Conservation (phyloP, 1,284 basidiomycete species). For the Neonothopanus nambi region DNA sequence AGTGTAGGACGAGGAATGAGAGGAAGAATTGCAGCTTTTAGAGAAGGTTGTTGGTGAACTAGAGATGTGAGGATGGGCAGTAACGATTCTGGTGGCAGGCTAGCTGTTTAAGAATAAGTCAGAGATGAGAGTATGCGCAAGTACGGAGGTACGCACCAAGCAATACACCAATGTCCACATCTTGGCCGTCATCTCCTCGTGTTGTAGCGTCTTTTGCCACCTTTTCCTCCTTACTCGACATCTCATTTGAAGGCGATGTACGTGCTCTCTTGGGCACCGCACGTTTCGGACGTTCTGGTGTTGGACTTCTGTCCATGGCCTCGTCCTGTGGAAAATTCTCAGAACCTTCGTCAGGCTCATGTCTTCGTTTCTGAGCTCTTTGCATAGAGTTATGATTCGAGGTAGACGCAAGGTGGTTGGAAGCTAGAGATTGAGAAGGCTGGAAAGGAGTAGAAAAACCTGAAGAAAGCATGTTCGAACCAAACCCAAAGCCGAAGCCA, state of each 20-base stretch:
- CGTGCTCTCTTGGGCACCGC: slow-evolving; percentile 66
- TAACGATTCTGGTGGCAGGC: slow-evolving; percentile 69
- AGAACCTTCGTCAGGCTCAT: slow-evolving; percentile 58
- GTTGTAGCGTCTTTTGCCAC: slow-evolving; percentile 48
- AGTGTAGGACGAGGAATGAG: slow-evolving; percentile 79
- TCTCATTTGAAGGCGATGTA: slow-evolving; percentile 38
- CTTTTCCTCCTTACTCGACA: slow-evolving; percentile 36
- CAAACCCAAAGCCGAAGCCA: slow-evolving; percentile 72
- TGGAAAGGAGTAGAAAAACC: slow-evolving; percentile 31
- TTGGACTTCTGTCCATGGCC: slow-evolving; percentile 79
- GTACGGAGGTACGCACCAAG: slow-evolving; percentile 52
- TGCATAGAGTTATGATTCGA: slow-evolving; percentile 36
- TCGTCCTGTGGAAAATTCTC: slow-evolving; percentile 50
- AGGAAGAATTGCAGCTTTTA: slow-evolving; percentile 67
- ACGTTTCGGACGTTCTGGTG: slow-evolving; percentile 71
- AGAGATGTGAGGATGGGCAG: slow-evolving; percentile 70
- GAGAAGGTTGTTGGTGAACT: slow-evolving; percentile 59
- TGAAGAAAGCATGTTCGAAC: slow-evolving; percentile 44
- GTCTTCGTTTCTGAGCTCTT: slow-evolving; percentile 59
- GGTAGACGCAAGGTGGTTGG: slow-evolving; percentile 48
- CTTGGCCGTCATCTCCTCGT: slow-evolving; percentile 42
- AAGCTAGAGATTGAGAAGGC: slow-evolving; percentile 46
- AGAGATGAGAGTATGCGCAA: slow-evolving; percentile 6
- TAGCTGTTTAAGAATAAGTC: slow-evolving; percentile 45
- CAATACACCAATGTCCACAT: slow-evolving; percentile 77